These are phyloP conservation scores for Magnaporthiopsis incrustans DNA, from an alignment of 2,329 filamentous ascomycete genomes.

Conservation along the genomic window DNA sequence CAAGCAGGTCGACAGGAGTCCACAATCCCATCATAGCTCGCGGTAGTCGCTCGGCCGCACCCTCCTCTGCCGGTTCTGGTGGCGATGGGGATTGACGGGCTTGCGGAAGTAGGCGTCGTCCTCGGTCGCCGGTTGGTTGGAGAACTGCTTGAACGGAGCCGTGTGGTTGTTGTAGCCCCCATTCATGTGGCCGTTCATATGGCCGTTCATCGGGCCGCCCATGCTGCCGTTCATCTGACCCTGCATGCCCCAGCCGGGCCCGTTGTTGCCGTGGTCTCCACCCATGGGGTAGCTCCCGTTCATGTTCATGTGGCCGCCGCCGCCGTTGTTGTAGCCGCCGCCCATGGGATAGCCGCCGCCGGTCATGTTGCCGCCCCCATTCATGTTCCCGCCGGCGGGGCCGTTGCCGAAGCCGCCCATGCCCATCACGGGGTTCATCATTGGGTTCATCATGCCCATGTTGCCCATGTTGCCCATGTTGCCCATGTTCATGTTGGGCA, in stretches of 20 bases:
- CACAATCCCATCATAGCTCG: conserved; percentile 52
- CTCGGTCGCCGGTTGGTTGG: conserved; percentile 53
- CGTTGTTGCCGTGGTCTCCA: conserved; percentile 20
- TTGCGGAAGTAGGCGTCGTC: conserved; percentile 93
- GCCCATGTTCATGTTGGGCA: conserved; percentile 29
- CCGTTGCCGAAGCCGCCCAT: conserved; percentile 30
- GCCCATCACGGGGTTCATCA: conserved; percentile 30
- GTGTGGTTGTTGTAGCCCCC: conserved; percentile 15
- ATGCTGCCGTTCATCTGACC: conserved; percentile 21
- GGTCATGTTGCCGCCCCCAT: conserved; percentile 15
- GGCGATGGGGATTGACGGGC: conserved; percentile 88
- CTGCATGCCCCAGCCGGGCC: conserved; percentile 13
- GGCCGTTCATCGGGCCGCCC: conserved; percentile 23
- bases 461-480: conserved; percentile 24
- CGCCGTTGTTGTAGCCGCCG: conserved; percentile 29
- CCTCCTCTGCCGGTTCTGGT: conserved; percentile 71
- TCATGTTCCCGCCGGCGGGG: conserved; percentile 31
- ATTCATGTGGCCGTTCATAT: conserved; percentile 13
- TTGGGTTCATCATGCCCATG: conserved; percentile 26
- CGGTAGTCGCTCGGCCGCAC: conserved; percentile 85
- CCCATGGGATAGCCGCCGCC: conserved; percentile 25
- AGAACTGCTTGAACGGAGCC: conserved; percentile 38
- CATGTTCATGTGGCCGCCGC: conserved; percentile 27
- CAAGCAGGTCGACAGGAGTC: background rate
- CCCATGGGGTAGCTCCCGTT: conserved; percentile 16